phyloP scores from a whole-genome alignment of 176 grass and related monocot genomes.

The Cocos nucifera region DNA sequence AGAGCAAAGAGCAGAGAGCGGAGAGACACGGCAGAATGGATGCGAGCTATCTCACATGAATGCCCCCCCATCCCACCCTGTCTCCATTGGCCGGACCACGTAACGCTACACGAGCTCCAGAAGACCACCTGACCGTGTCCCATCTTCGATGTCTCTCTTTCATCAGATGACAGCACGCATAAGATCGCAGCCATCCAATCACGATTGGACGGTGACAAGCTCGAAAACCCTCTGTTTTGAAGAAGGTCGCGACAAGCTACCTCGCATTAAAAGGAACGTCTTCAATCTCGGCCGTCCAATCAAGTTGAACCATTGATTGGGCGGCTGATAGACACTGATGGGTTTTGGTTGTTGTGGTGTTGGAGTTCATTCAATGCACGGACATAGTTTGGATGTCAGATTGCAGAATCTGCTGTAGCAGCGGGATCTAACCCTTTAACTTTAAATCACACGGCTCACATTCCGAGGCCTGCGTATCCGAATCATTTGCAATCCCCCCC shows the following conservation, averaged over 20 bases:
- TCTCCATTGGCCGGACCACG: too few relatives aligned
- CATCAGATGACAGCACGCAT: not conserved
- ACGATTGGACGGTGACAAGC: not conserved
- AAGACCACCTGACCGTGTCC: too few relatives aligned
- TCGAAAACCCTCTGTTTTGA: too few relatives aligned
- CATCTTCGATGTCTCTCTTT: not conserved
- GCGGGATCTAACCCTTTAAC: conserved; percentile 1
- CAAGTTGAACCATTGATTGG: not conserved
- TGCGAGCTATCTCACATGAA: too few relatives aligned
- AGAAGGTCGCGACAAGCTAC: too few relatives aligned
- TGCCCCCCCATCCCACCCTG: too few relatives aligned
- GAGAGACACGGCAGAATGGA: too few relatives aligned
- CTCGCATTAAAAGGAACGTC: not conserved
- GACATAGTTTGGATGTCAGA: conserved; percentile 2
- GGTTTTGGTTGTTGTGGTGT: not conserved
- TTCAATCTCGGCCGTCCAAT: not conserved
- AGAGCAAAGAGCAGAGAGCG: too few relatives aligned
- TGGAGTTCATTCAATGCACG: not conserved
- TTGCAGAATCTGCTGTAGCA: not conserved
- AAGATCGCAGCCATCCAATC: not conserved
- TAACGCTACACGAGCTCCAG: too few relatives aligned
- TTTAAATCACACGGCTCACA: conserved; percentile 20
- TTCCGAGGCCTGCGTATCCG: conserved; percentile 6
- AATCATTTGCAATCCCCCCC: too few relatives aligned
- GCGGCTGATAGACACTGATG: not conserved